Percentiles rank a stretch among this genome's conserved stretches.
Evolutionary conservation across 2,329 filamentous ascomycete genomes (phyloP).

Genomic region (Xylaria sp.): DNA sequence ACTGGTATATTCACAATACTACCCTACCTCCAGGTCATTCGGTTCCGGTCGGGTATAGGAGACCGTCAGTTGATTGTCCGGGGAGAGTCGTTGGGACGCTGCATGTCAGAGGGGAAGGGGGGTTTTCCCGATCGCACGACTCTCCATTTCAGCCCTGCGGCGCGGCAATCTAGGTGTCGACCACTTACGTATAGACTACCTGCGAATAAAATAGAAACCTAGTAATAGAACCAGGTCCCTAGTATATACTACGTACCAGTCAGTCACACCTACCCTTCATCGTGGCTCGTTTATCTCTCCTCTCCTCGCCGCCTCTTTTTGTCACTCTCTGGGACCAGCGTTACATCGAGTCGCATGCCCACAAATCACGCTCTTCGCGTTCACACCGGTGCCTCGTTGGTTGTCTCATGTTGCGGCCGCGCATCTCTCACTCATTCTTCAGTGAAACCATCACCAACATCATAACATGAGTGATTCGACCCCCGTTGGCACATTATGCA

Average conservation of each 20-base stretch:
- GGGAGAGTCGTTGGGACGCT: conserved; percentile 23
- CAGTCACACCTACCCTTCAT: conserved; percentile 12
- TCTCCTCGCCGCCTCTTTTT: conserved; percentile 15
- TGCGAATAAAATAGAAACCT: conserved; percentile 23
- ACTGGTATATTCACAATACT: conserved; percentile 12
- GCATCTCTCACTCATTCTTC: conserved; percentile 2
- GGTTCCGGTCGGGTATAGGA: conserved; percentile 19
- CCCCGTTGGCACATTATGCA: background rate
- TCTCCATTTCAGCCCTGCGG: conserved; percentile 37
- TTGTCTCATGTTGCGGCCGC: background rate
- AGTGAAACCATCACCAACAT: background rate
- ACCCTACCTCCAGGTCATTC: conserved; percentile 27
- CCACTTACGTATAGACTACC: background rate
- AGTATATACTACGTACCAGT: conserved; percentile 16
- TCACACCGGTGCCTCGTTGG: background rate
- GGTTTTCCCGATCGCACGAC: conserved; percentile 28
- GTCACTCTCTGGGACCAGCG: conserved; percentile 1
- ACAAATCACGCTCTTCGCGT: background rate
- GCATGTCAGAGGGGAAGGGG: conserved; percentile 36
- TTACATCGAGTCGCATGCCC: conserved; percentile 22
- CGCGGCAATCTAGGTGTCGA: conserved; percentile 22
- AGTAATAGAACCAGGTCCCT: background rate
- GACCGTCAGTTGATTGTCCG: conserved; percentile 22
- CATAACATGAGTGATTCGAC: background rate
- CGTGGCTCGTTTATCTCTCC: conserved; percentile 14